These are phyloP conservation scores for Stephania japonica DNA, from an alignment of 164 flowering plant species.

Conservation along the genomic window DNA sequence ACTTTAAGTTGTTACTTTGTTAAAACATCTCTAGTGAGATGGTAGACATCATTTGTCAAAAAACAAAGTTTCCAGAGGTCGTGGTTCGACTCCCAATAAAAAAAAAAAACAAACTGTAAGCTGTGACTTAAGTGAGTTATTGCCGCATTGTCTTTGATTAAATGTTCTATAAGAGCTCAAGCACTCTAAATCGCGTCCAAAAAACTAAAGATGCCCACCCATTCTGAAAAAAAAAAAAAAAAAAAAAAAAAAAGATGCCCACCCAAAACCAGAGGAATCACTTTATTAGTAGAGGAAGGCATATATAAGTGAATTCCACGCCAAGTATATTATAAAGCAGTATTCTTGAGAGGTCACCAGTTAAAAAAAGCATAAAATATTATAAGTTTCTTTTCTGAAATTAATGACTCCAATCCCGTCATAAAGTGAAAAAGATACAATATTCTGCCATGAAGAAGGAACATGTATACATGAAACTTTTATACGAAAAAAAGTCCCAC, in stretches of 20 bases:
- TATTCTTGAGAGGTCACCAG: background rate
- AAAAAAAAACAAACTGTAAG: too few relatives aligned
- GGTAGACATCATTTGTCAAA: too few relatives aligned
- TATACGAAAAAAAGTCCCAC: background rate
- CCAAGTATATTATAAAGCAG: background rate
- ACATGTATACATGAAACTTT: background rate
- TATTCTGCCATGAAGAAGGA: background rate
- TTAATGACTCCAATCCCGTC: background rate
- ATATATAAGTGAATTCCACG: slow-evolving; percentile 1
- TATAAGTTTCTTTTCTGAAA: background rate
- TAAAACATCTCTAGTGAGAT: too few relatives aligned
- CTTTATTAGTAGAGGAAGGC: background rate
- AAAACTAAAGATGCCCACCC: background rate
- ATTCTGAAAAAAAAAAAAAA: too few relatives aligned
- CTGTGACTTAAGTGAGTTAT: too few relatives aligned
- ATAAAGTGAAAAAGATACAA: background rate
- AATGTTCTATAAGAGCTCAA: background rate
- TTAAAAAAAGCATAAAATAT: background rate
- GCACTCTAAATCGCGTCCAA: background rate
- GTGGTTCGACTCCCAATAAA: too few relatives aligned
- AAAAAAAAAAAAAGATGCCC: background rate
- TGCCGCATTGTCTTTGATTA: too few relatives aligned
- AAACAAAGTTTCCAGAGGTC: too few relatives aligned
- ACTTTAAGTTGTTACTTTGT: too few relatives aligned
- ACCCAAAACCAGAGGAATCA: background rate